phyloP scores from a whole-genome alignment of 495 filamentous ascomycete species.

The Aspergillus kassunensis region DNA sequence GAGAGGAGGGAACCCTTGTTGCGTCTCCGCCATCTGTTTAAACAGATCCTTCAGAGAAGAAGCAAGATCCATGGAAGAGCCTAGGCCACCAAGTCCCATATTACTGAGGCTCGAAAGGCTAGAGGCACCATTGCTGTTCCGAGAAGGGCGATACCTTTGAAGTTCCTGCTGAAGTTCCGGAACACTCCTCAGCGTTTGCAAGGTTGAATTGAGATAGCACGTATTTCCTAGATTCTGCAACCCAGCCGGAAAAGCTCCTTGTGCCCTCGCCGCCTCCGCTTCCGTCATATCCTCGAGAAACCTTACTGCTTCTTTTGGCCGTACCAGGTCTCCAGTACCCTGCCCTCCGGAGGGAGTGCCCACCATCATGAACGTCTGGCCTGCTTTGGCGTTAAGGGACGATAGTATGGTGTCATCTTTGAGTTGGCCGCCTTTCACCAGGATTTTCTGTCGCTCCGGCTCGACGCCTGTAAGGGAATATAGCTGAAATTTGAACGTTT shows the following conservation, averaged over 20 bases:
- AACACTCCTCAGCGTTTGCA: constrained; percentile 82
- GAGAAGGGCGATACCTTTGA: constrained; percentile 55
- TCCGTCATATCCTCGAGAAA: constrained; percentile 98
- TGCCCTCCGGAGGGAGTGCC: constrained; percentile 72
- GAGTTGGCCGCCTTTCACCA: constrained; percentile 88
- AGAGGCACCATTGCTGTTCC: constrained; percentile 30
- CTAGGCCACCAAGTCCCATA: constrained; percentile 58
- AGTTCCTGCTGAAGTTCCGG: constrained; percentile 88
- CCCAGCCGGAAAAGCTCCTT: constrained; percentile 83
- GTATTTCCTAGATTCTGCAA: constrained; percentile 94
- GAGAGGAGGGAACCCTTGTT: constrained; percentile 80
- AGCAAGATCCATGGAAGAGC: constrained; percentile 67
- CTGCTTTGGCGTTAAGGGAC: constrained; percentile 76
- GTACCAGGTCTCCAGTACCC: constrained; percentile 51
- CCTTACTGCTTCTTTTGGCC: constrained; percentile 77
- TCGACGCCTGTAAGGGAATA: constrained; percentile 95
- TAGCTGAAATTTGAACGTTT: constrained; percentile 91
- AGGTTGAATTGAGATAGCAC: constrained; percentile 95
- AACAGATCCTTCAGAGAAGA: constrained; percentile 80
- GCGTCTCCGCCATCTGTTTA: constrained; percentile 89
- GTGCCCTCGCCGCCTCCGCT: constrained; percentile 75
- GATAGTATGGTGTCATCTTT: constrained; percentile 91
- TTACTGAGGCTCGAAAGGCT: constrained; percentile 48
- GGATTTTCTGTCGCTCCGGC: constrained; percentile 90
- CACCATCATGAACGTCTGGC: constrained; percentile 94